Evolutionary conservation across 2,329 filamentous ascomycete species (phyloP).

Genomic region (Phoma sp.): DNA sequence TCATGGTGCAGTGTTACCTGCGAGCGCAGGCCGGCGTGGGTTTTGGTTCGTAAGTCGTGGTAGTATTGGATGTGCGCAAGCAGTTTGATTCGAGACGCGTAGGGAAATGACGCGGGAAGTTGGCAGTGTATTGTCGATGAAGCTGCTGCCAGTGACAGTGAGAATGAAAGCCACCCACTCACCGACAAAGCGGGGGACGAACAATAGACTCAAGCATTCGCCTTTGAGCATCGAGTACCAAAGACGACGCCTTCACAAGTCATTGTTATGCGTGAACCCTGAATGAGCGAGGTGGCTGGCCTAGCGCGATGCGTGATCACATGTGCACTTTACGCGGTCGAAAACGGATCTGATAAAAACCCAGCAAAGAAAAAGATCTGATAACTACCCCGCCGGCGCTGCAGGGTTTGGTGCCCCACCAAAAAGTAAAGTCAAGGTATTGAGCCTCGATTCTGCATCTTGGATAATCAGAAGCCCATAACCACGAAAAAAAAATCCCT

Average conservation of each 20-base stretch:
- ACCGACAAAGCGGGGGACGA: slow-evolving; percentile 12
- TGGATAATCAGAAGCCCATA: no score
- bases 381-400: slow-evolving; percentile 28
- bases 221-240: slow-evolving; percentile 20
- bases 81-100: not conserved
- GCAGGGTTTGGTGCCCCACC: slow-evolving; percentile 27
- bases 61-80: not conserved
- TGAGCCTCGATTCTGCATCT: slow-evolving; percentile 25
- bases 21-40: not conserved
- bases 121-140: slow-evolving; percentile 1
- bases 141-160: slow-evolving; percentile 24
- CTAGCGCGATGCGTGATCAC: slow-evolving; percentile 20
- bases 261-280: slow-evolving; percentile 27
- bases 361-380: slow-evolving; percentile 27
- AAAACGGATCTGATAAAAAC: slow-evolving; percentile 3
- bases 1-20: slow-evolving; percentile 29
- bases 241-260: slow-evolving; percentile 24
- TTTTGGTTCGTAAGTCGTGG: not conserved
- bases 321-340: slow-evolving; percentile 11
- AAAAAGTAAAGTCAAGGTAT: no score
- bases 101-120: not conserved
- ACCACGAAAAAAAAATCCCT: no score
- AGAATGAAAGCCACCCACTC: slow-evolving; percentile 20
- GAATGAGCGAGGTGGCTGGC: slow-evolving; percentile 20
- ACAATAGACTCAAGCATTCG: slow-evolving; percentile 1